Evolutionary conservation across 2,329 filamentous ascomycete genomes (phyloP).

Genomic region (Helminthosporium solani): DNA sequence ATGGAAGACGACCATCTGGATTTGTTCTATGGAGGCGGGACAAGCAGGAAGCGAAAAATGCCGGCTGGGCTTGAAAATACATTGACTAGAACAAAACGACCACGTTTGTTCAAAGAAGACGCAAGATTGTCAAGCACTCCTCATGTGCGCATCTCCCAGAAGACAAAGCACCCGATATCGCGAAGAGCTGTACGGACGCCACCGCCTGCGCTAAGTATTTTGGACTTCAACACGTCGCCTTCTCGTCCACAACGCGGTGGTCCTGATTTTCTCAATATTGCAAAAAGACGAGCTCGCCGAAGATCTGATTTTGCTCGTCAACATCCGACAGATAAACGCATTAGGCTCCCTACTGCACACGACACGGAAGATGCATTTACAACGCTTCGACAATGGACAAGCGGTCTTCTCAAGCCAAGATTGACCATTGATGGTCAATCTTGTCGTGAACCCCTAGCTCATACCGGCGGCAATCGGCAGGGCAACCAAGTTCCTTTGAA

Average conservation of each 20-base stretch:
- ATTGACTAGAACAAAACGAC: slow-evolving; percentile 27
- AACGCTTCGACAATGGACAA: slow-evolving; percentile 54
- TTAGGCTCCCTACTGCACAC: slow-evolving; percentile 52
- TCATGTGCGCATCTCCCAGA: background rate
- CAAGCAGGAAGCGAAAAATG: slow-evolving; percentile 28
- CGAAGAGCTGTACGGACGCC: slow-evolving; percentile 14
- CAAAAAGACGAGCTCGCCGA: slow-evolving; percentile 53
- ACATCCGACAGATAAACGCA: slow-evolving; percentile 53
- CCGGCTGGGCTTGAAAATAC: slow-evolving; percentile 43
- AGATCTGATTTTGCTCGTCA: slow-evolving; percentile 52
- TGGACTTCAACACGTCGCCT: slow-evolving; percentile 50
- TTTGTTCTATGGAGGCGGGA: slow-evolving; percentile 25
- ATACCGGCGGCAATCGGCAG: slow-evolving; percentile 23
- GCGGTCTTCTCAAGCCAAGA: slow-evolving; percentile 41
- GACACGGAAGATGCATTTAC: slow-evolving; percentile 58
- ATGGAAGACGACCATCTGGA: slow-evolving; percentile 52
- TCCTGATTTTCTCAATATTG: slow-evolving; percentile 59
- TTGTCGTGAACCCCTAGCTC: slow-evolving; percentile 17
- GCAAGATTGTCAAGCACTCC: background rate
- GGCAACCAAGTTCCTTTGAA: background rate
- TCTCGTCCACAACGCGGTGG: slow-evolving; percentile 31
- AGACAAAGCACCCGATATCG: slow-evolving; percentile 10
- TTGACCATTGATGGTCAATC: slow-evolving; percentile 5
- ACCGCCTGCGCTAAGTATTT: slow-evolving; percentile 48
- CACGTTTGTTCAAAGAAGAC: slow-evolving; percentile 5